A percentile compares a stretch with the other conserved stretches of the same genome.
Conservation (phyloP, 2,329 filamentous ascomycete species). For the Endoconidiophora polonica region DNA sequence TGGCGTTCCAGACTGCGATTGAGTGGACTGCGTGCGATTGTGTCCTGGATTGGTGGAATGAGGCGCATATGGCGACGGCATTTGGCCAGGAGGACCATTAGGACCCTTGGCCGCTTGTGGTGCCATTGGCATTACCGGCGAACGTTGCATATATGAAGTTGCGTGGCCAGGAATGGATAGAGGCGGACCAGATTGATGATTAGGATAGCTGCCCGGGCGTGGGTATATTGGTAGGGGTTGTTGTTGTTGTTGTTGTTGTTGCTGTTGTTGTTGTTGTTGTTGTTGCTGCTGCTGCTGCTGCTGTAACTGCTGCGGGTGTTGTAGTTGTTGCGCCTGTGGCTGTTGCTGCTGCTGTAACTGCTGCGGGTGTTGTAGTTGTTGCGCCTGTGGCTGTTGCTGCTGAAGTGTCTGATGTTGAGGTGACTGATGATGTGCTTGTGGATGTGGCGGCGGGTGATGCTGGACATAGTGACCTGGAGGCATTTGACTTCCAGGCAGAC, state of each 20-base stretch:
- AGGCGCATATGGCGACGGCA: too few relatives aligned
- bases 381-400: slow-evolving; percentile 18
- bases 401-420: slow-evolving; percentile 18
- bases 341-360: slow-evolving; percentile 16
- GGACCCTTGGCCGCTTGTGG: not conserved
- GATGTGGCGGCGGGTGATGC: slow-evolving; percentile 16
- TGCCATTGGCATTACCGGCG: slow-evolving; percentile 1
- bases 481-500: not conserved
- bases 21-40: slow-evolving; percentile 38
- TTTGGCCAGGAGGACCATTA: not conserved
- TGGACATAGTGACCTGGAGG: not conserved
- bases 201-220: slow-evolving; percentile 21
- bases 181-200: slow-evolving; percentile 32
- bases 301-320: slow-evolving; percentile 17
- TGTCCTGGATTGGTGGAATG: slow-evolving; percentile 19
- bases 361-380: slow-evolving; percentile 18
- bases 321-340: slow-evolving; percentile 19
- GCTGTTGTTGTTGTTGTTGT: slow-evolving; percentile 18
- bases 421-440: slow-evolving; percentile 18
- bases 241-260: slow-evolving; percentile 28
- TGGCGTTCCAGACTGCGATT: slow-evolving; percentile 40
- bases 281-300: slow-evolving; percentile 18
- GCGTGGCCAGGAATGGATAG: slow-evolving; percentile 26
- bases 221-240: slow-evolving; percentile 26
- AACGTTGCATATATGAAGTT: slow-evolving; percentile 5